phyloP scores from a whole-genome alignment of 768 basidiomycete genomes.

The Lactarius hatsudake region DNA sequence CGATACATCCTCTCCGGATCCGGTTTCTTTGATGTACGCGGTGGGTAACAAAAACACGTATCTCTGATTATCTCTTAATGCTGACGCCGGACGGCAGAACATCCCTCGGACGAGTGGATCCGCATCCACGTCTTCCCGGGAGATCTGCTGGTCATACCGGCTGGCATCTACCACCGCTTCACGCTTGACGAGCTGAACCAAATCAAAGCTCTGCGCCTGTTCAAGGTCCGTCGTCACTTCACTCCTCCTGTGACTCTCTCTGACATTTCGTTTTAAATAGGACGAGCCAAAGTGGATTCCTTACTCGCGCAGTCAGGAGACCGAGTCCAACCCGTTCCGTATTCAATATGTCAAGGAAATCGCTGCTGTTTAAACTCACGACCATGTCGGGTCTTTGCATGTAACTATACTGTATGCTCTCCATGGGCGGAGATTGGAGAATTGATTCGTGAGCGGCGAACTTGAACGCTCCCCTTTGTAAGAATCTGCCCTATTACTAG shows the following conservation, averaged over 20 bases:
- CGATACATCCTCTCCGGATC: conserved; percentile 83
- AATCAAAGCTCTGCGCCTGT: conserved; percentile 78
- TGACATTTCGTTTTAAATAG: conserved; percentile 40
- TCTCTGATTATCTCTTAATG: background rate
- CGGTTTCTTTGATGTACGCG: conserved; percentile 91
- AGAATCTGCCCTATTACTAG: background rate
- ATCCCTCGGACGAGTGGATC: conserved; percentile 73
- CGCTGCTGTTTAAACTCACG: background rate
- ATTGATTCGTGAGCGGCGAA: background rate
- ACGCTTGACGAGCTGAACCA: conserved; percentile 75
- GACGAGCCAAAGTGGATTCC: conserved; percentile 93
- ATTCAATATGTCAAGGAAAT: conserved; percentile 49
- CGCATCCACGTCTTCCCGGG: conserved; percentile 71
- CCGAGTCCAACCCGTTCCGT: conserved; percentile 64
- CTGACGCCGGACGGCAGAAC: conserved; percentile 44
- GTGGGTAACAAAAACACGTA: conserved; percentile 41
- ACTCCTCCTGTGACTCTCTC: background rate
- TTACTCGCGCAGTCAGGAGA: conserved; percentile 57
- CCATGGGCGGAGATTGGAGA: background rate
- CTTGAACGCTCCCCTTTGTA: background rate
- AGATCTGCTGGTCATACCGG: conserved; percentile 83
- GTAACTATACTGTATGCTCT: background rate
- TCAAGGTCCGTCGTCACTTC: conserved; percentile 54
- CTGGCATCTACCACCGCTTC: conserved; percentile 94
- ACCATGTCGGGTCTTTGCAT: background rate